Evolutionary conservation across 352 stramenopile genomes (phyloP).

Genomic region (Thalassiosira oceanica): DNA sequence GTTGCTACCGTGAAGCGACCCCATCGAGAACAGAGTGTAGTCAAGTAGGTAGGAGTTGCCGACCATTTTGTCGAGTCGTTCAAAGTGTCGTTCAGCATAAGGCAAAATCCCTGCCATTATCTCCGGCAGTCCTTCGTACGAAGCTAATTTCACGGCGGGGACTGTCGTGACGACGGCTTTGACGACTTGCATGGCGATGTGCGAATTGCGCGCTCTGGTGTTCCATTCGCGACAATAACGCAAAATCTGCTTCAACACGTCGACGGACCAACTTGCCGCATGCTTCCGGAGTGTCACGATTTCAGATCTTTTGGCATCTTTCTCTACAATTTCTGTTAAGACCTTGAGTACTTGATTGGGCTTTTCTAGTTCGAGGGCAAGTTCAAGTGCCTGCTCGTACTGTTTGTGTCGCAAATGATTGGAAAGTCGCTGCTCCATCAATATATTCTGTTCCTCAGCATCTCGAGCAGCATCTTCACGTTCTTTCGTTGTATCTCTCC

Average conservation of each 20-base stretch:
- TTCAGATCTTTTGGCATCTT: constrained; percentile 45
- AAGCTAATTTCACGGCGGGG: constrained; percentile 58
- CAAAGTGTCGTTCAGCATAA: constrained; percentile 96
- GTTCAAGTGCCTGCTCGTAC: constrained; percentile 78
- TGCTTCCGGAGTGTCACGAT: constrained; percentile 59
- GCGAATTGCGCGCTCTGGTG: constrained; percentile 92
- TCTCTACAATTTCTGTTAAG: constrained; percentile 72
- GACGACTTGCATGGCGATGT: constrained; percentile 91
- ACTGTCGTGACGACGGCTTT: constrained; percentile 81
- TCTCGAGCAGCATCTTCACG: constrained; percentile 85
- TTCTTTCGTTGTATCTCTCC: constrained; percentile 91
- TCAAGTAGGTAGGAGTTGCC: constrained; percentile 96
- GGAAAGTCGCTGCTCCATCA: constrained; percentile 93
- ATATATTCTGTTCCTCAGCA: constrained; percentile 87
- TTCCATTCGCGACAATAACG: constrained; percentile 97
- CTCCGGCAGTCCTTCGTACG: constrained; percentile 62
- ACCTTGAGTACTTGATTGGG: constrained; percentile 89
- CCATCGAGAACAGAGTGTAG: constrained; percentile 80
- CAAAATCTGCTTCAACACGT: constrained; percentile 88
- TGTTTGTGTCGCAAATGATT: constrained; percentile 92
- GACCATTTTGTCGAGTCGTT: constrained; percentile 93
- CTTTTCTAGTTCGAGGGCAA: constrained; percentile 91
- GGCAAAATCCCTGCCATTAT: constrained; percentile 92
- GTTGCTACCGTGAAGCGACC: constrained; percentile 35
- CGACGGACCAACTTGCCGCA: constrained; percentile 83